Base-by-base conservation (phyloP, 1,139 yeast genomes). In the Diutina pseudorugosa region DNA sequence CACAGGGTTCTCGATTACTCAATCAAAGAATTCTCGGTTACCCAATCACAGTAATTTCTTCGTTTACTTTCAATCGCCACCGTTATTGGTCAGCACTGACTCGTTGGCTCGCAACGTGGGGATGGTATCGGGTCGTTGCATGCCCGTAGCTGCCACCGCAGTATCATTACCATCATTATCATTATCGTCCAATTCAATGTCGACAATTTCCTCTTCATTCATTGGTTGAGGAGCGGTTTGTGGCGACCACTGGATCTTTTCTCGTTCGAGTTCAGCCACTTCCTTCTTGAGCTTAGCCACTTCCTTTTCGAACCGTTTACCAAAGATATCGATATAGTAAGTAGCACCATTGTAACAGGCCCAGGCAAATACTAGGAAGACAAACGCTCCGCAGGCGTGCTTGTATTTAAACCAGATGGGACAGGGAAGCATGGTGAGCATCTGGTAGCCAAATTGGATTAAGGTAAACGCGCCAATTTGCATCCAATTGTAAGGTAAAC, bases 311-410 rank as follows among this genome's bases (percentile, higher is more conserved):
- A 86, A 83, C 61, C 89, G 76, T 63, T 84, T 86, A 55, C 95
- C 97, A 68, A 91, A 93, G 47, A 85, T 85, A 62, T 93, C 98
- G 55, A 93, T 77, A 64, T 93, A 93, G 64, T 88, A 93, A 0
- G 96, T 88, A 1, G 98, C 98, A 40, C 98, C 98, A 60, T 93
- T 91, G 65, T 85, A 88, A 51, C 90, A 76, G 2, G 98, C 95
- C 69, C 82, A 78, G 41, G 83, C 67, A 60, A 90, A 89, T 27
- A 93, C 88, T 53, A 77, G 73, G 2, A 81, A 67, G 56, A 93
- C 77, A 64, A 90, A 91, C 1, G 75, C 60, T 0, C 85, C 81
- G 47, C 95, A 88, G 1, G 86, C 77, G 53, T 72, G 70, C 60
- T 83, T 83, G 64, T 82, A 77, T 49, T 76, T 73, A 66, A 87